Evolutionary conservation across 345 rosid species (phyloP), one percentile per base, ranked within the genome.

Genomic region (Eucalyptus melliodora): DNA sequence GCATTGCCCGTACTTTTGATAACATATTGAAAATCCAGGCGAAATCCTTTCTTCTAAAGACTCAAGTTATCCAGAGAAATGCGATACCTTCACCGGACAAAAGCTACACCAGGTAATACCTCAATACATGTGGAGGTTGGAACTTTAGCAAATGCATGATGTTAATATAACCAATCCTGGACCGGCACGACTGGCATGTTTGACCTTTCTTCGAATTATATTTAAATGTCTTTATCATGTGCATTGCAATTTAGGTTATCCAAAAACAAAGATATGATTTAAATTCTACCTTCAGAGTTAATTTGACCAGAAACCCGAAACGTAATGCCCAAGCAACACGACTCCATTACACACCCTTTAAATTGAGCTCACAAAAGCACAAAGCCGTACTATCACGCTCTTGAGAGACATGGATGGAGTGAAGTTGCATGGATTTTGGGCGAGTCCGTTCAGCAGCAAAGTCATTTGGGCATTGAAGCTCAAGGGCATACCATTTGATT

Each of bases 381-480:
- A 10, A 34, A 72, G 44, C 40, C 80, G 80, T 31, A 16, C 1
- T 17, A 72, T 19, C 82, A 72, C 44, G 21, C 82, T 72, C 82
- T 34, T 19, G 26, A 72, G 82, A 72, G 45, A 30, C 82, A 72
- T 72, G 51, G 89, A 55, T 34, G 92, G 87, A 40, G 90, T 92
- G 86, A 91, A 90, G 92, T 88, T 93, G 26, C 90, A 83, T 30
- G 93, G 92, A 37, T 9, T 40, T 27, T 91, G 91, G 91, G 6
- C 51, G 6, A 93, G 95, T 87, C 93, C 92, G 8, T 93, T 67
- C 50, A 85, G 87, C 55, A 60, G 47, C 81, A 91, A 87, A 21
- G 94, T 92, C 44, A 49, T 91, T 6, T 91, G 93, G 92, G 91
- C 89, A 14, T 91, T 92, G 88, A 90, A 92, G 86, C 69, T 91